phyloP scores from a whole-genome alignment of 1,284 basidiomycete species.

The Ganoderma resinaceum region DNA sequence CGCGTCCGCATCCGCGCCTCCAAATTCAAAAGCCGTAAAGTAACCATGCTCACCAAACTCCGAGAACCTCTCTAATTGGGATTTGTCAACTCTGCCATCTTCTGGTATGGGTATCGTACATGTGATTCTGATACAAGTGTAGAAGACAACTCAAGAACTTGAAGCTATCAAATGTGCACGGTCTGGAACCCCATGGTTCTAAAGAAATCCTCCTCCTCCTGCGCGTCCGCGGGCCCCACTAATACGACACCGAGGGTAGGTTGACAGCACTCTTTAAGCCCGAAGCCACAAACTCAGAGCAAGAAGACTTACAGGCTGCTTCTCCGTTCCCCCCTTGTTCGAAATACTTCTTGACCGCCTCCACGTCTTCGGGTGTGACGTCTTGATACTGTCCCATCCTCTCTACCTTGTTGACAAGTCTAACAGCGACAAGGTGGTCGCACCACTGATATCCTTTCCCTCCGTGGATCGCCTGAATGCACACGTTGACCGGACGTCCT shows the following conservation, averaged over 20 bases:
- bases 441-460: slow-evolving; percentile 6
- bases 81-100: neutral
- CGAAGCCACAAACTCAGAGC: neutral
- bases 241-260: neutral
- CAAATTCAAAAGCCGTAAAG: too few species aligned
- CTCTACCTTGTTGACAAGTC: neutral
- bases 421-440: slow-evolving; percentile 3
- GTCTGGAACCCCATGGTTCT: neutral
- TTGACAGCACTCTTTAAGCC: neutral
- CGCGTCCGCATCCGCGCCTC: too few species aligned
- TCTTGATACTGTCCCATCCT: slow-evolving; percentile 12
- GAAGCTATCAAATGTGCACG: neutral
- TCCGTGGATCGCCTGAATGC: neutral
- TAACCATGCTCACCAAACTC: neutral
- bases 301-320: slow-evolving; percentile 3
- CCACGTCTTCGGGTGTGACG: slow-evolving; percentile 12
- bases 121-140: neutral
- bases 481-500: slow-evolving; percentile 11
- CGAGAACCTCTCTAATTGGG: neutral
- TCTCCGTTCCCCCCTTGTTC: slow-evolving; percentile 6
- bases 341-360: slow-evolving; percentile 11
- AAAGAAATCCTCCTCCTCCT: neutral
- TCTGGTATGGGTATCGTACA: neutral
- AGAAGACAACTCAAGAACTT: neutral
- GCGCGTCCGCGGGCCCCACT: neutral